Evolutionary conservation across 352 stramenopile genomes (phyloP).

Genomic region (Phytophthora litchii): DNA sequence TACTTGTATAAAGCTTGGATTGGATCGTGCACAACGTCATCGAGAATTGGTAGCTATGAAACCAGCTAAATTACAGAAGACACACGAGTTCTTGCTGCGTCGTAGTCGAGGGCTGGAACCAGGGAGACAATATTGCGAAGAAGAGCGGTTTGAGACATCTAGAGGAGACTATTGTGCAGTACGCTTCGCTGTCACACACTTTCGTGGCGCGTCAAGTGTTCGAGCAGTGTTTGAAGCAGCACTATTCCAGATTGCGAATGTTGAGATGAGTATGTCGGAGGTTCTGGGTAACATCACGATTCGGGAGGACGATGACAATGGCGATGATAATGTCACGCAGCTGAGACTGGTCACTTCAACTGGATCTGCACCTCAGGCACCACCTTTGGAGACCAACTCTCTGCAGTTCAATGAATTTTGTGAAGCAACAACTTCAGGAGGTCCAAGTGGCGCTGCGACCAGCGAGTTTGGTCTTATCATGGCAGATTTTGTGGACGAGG

Average conservation of each 20-base stretch:
- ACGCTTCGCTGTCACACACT: conserved; percentile 43
- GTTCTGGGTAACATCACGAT: conserved; percentile 50
- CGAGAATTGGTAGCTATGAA: conserved; percentile 31
- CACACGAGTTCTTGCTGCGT: conserved; percentile 35
- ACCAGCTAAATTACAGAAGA: conserved; percentile 19
- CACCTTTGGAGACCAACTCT: conserved; percentile 42
- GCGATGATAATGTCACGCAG: conserved; percentile 35
- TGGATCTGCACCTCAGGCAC: conserved; percentile 18
- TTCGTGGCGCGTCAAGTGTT: conserved; percentile 33
- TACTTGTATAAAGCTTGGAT: conserved; percentile 35
- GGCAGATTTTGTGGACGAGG: conserved; percentile 46
- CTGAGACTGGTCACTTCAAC: conserved; percentile 38
- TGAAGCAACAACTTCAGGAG: conserved; percentile 19
- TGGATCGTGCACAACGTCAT: conserved; percentile 33
- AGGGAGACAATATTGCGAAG: conserved; percentile 34
- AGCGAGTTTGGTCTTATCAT: conserved; percentile 34
- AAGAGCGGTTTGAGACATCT: conserved; percentile 42
- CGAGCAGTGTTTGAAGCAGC: conserved; percentile 45
- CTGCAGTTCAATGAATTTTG: conserved; percentile 43
- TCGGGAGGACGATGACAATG: conserved; percentile 48
- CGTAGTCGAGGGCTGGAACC: conserved; percentile 39
- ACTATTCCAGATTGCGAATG: conserved; percentile 43
- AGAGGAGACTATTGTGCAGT: conserved; percentile 41
- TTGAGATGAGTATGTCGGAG: conserved; percentile 58
- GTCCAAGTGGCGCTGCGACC: conserved; percentile 7